Evolutionary conservation across 2,329 filamentous ascomycete species (phyloP).

Genomic region (Albifimbria verrucaria): DNA sequence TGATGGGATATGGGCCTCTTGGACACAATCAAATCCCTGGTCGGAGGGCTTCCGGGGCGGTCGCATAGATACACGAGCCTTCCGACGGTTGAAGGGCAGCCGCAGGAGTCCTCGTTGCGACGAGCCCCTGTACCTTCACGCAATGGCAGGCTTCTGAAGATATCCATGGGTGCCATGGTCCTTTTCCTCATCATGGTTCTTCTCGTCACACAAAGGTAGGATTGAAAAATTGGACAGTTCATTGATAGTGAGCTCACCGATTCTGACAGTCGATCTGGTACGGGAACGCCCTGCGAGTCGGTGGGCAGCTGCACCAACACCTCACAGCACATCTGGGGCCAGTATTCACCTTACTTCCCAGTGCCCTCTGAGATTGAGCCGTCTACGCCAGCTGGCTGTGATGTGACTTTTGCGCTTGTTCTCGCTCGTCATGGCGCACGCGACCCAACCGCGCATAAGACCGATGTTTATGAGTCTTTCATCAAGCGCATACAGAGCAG

Average conservation of each 20-base stretch:
- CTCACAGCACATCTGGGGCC: conserved; percentile 73
- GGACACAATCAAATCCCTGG: not conserved
- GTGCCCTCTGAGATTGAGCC: conserved; percentile 64
- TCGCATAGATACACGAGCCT: not conserved
- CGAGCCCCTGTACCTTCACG: not conserved
- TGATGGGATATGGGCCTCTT: not conserved
- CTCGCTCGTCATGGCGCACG: conserved; percentile 83
- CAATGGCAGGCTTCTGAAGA: not conserved
- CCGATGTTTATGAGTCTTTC: conserved; percentile 57
- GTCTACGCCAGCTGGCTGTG: conserved; percentile 63
- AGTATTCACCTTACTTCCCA: conserved; percentile 82
- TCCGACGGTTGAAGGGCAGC: not conserved
- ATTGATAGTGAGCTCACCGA: not conserved
- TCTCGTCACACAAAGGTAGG: not conserved
- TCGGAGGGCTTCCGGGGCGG: not conserved
- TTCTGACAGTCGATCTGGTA: conserved; percentile 4
- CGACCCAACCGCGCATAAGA: conserved; percentile 71
- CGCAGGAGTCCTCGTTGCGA: not conserved
- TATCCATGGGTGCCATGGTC: not conserved
- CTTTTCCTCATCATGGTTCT: not conserved
- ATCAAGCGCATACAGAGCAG: conserved; percentile 62
- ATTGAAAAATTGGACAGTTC: not conserved
- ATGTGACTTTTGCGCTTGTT: conserved; percentile 74
- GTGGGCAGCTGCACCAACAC: conserved; percentile 48
- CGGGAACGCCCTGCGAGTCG: conserved; percentile 17